phyloP scores from a whole-genome alignment of 2,329 filamentous ascomycete species.

The Podosphaera xanthii region DNA sequence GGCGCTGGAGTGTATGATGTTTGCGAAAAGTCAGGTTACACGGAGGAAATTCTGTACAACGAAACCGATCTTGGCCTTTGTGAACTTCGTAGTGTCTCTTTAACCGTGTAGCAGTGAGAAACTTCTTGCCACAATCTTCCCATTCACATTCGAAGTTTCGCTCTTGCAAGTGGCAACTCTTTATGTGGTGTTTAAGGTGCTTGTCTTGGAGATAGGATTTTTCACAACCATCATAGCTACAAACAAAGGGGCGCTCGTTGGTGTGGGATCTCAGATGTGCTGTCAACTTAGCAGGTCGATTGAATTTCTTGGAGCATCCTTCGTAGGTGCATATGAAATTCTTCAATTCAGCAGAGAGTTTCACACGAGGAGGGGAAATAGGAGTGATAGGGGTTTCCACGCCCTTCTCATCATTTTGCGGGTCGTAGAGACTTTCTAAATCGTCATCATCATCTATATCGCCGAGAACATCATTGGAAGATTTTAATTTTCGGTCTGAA shows the following conservation, averaged over 20 bases:
- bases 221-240: slow-evolving; percentile 44
- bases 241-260: slow-evolving; percentile 61
- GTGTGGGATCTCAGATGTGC: slow-evolving; percentile 70
- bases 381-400: slow-evolving; percentile 26
- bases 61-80: slow-evolving; percentile 50
- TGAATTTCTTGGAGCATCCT: slow-evolving; percentile 63
- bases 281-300: slow-evolving; percentile 58
- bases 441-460: background rate
- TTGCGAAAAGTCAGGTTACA: slow-evolving; percentile 71
- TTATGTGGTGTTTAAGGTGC: slow-evolving; percentile 67
- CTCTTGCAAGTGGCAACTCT: slow-evolving; percentile 53
- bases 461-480: background rate
- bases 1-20: slow-evolving; percentile 62
- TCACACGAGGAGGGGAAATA: slow-evolving; percentile 23
- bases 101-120: slow-evolving; percentile 58
- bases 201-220: slow-evolving; percentile 75
- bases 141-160: slow-evolving; percentile 49
- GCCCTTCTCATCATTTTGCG: slow-evolving; percentile 15
- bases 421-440: slow-evolving; percentile 13
- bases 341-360: slow-evolving; percentile 50
- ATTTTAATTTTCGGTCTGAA: background rate
- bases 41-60: slow-evolving; percentile 44
- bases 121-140: slow-evolving; percentile 53
- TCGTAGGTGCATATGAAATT: slow-evolving; percentile 53
- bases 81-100: slow-evolving; percentile 60